A percentile compares a stretch with the other conserved stretches of the same genome.
These are phyloP conservation scores for Yarrowia osloensis DNA, from an alignment of 805 yeast genomes.

Conservation along the genomic window DNA sequence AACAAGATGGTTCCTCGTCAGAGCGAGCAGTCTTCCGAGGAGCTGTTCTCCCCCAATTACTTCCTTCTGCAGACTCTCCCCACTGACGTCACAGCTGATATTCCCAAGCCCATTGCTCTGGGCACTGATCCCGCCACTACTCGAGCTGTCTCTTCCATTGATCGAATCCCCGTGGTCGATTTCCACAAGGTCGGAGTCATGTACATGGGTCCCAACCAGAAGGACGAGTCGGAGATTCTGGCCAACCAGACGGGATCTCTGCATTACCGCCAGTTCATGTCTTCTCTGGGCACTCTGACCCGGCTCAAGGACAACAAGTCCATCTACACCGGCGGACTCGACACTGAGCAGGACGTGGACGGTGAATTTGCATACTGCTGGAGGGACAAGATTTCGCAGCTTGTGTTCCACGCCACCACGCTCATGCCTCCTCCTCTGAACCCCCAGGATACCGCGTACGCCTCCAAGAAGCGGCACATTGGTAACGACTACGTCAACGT, in stretches of 20 bases:
- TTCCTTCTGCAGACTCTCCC: slow-evolving; percentile 55
- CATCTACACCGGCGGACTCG: slow-evolving; percentile 77
- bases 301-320: slow-evolving; percentile 55
- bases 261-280: slow-evolving; percentile 60
- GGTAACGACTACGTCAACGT: slow-evolving; percentile 84
- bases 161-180: slow-evolving; percentile 74
- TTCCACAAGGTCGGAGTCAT: slow-evolving; percentile 77
- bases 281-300: slow-evolving; percentile 61
- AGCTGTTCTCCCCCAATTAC: slow-evolving; percentile 49
- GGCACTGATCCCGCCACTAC: slow-evolving; percentile 51
- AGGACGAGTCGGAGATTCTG: slow-evolving; percentile 62
- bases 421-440: slow-evolving; percentile 62
- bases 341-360: slow-evolving; percentile 65
- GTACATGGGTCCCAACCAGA: slow-evolving; percentile 71
- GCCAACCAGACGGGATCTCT: slow-evolving; percentile 64
- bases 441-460: slow-evolving; percentile 48
- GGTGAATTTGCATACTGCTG: slow-evolving; percentile 76
- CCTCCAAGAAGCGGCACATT: slow-evolving; percentile 76
- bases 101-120: slow-evolving; percentile 52
- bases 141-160: slow-evolving; percentile 64
- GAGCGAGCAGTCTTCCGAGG: slow-evolving; percentile 25
- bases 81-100: slow-evolving; percentile 42
- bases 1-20: slow-evolving; percentile 1
- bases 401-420: slow-evolving; percentile 77
- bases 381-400: slow-evolving; percentile 69